phyloP scores from a whole-genome alignment of 1,284 basidiomycete species.

The Ceratobasidium sp. region DNA sequence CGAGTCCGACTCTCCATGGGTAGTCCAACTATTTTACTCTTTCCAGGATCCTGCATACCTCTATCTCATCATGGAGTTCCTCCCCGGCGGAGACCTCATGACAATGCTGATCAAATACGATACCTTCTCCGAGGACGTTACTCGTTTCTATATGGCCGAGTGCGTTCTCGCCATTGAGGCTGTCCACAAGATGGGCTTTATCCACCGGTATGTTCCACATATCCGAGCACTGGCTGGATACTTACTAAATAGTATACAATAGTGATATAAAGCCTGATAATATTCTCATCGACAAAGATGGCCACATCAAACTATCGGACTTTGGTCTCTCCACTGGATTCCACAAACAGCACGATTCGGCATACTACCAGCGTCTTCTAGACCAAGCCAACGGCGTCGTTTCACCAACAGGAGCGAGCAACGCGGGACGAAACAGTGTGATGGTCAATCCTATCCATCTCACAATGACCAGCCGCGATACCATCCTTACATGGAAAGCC shows the following conservation, averaged over 20 bases:
- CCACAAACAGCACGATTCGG: conserved; percentile 94
- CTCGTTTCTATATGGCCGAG: conserved; percentile 99
- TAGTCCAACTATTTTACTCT: conserved; percentile 97
- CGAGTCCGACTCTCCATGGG: conserved; percentile 98
- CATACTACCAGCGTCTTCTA: conserved; percentile 87
- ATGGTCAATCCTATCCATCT: conserved; percentile 96
- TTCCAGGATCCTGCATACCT: conserved; percentile 98
- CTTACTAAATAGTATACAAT: conserved; percentile 21
- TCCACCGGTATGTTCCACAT: conserved; percentile 81
- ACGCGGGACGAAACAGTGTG: conserved; percentile 79
- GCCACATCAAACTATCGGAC: conserved; percentile 96
- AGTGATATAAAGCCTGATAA: conserved; percentile 96
- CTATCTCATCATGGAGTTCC: conserved; percentile 99
- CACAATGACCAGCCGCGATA: conserved; percentile 92
- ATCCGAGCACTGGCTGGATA: not conserved
- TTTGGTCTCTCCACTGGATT: conserved; percentile 96
- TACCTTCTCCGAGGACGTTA: conserved; percentile 98
- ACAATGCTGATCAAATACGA: conserved; percentile 99
- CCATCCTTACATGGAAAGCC: conserved; percentile 99
- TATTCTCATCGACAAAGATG: conserved; percentile 94
- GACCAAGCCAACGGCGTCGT: conserved; percentile 60
- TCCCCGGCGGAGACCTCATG: conserved; percentile 98
- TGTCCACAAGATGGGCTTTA: conserved; percentile 98
- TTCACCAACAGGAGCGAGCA: conserved; percentile 44
- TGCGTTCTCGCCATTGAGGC: conserved; percentile 98